Evolutionary conservation across 75 land plant species (phyloP), one percentile per base, ranked within the genome.

Genomic region (Selaginella moellendorffii): DNA sequence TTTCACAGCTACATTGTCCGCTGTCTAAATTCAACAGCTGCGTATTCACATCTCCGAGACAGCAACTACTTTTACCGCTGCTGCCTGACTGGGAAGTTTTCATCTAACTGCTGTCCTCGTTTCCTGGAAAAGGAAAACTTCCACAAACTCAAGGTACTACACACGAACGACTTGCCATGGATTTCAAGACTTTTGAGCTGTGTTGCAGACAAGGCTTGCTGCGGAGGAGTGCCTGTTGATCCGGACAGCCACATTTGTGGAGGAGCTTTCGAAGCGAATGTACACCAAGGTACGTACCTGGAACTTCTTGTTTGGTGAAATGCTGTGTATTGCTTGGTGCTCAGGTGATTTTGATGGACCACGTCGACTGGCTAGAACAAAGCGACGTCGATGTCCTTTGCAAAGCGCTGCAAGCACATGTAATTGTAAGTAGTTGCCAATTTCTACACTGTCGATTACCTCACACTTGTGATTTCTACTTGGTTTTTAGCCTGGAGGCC

Each of bases 11-110:
- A 75, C 22, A 56, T 75, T 12, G 77, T 75, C 54, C 63, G 77
- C 27, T 75, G 77, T 64, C 61, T 75, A 62, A 75, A 75, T 54
- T 70, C 77, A 1, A 75, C 77, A 53, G 77, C 77, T 19, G 69
- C 68, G 54, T 72, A 70, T 24, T 75, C 77, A 22, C 68, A 75
- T 42, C 68, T 75, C 2, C 68, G 73, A 26, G 73, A 70, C 64
- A 74, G 77, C 69, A 75, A 75, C 28, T 75, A 75, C 52, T 75
- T 75, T 20, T 75, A 70, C n/a, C 72, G 77, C 2, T 75, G 77
- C 69, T 75, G 77, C 51, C 52, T 75, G 68, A 75, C 77, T 1
- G 77, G 77, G 24, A 75, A 75, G 60, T 75, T 75, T 52, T 65
- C 77, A 30, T 60, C 52, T 29, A 22, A 65, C 2, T 75, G 77